A percentile compares a stretch with the other conserved stretches of the same genome.
Conservation (phyloP, 306 rosid genomes). For the Glycyrrhiza uralensis region DNA sequence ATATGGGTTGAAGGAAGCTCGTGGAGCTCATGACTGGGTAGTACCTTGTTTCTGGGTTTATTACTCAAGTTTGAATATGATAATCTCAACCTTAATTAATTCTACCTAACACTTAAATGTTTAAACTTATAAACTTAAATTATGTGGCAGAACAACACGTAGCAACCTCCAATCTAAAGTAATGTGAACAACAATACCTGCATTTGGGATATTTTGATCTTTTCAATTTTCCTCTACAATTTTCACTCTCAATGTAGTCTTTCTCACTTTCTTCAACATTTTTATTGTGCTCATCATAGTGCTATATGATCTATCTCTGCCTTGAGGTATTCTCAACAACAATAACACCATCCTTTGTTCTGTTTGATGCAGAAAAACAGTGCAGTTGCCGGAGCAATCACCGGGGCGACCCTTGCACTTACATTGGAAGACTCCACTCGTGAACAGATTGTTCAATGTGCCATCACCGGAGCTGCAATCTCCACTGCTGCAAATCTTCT, state of each 20-base stretch:
- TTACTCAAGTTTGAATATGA: background rate
- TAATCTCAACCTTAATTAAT: background rate
- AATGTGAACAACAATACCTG: background rate
- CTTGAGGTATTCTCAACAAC: background rate
- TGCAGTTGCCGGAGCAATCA: constrained; percentile 84
- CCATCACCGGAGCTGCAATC: constrained; percentile 91
- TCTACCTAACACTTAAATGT: background rate
- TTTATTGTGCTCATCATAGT: background rate
- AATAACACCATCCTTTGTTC: background rate
- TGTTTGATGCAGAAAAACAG: constrained; percentile 80
- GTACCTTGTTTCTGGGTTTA: background rate
- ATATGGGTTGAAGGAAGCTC: constrained; percentile 85
- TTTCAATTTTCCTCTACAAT: background rate
- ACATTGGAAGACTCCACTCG: constrained; percentile 60
- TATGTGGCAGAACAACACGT: background rate
- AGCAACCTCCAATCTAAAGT: background rate
- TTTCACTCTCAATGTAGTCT: background rate
- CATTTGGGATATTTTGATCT: background rate
- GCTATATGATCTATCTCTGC: background rate
- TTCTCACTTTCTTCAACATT: background rate
- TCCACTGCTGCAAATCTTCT: constrained; percentile 90
- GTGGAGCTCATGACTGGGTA: constrained; percentile 97
- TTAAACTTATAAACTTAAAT: background rate
- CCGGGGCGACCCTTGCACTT: constrained; percentile 81
- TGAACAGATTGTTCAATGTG: constrained; percentile 78